Evolutionary conservation across 2,329 filamentous ascomycete genomes (phyloP), one percentile per base, ranked within the genome.

Genomic region (Hymenoscyphus infarciens): DNA sequence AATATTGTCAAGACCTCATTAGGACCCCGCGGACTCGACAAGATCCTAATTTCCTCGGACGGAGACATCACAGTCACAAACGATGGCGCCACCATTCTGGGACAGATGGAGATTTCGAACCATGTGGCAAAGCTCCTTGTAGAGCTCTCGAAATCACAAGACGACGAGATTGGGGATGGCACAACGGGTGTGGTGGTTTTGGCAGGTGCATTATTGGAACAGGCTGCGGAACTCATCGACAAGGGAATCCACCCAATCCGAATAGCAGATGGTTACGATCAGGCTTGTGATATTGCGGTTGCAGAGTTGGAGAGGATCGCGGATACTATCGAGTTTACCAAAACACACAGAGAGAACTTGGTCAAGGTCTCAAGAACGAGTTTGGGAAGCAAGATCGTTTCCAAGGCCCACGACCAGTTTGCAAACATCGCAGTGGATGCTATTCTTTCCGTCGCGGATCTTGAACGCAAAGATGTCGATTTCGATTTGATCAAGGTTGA

Each of bases 401-500:
- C 93, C 75, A 99, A 97, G 79, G 91, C 95, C 52, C 95, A 99
- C 79, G 94, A 98, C 77, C 94, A 98, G 76, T 99, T 99, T 75
- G 90, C 95, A 74, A 89, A 96, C 70, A 99, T 99, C 73, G 95
- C 95, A 60, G 92, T 99, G 55, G 95, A 99, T 74, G 96, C 95
- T 53, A 94, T 99, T 57, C 85, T 99, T 64, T 97, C 93, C 1
- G 96, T 99, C 63, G 95, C 95, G 59, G 95, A 99, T 75, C 82
- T 99, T 61, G 92, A 97, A 75, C 89, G 93, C 68, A 97, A 92
- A 79, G 95, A 99, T 74, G 96, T 99, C 65, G 93, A 99, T 75
- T 99, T 99, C 74, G 95, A 99, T 80, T 81, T 99, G 70, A 99
- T 99, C 82, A 99, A 99, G 84, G 94, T 99, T 59, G 95, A 99